Evolutionary conservation across 371 early-diverging fungal species (phyloP).

Genomic region (Haplosporangium sp.): DNA sequence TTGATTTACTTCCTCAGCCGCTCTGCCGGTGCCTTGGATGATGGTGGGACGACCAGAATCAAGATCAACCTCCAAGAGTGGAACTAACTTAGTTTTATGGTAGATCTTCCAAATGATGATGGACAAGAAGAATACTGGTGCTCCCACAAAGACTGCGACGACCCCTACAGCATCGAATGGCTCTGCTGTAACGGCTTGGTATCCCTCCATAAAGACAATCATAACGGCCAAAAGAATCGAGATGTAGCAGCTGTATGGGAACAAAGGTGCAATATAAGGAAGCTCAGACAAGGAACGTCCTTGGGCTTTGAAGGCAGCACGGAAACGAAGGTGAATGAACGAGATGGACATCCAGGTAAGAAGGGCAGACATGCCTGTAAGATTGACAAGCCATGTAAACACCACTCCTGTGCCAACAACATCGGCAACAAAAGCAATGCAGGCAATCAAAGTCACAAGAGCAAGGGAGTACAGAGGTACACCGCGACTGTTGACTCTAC

Average conservation of each 20-base stretch:
- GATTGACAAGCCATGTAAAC: slow-evolving; percentile 77
- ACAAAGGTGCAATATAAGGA: slow-evolving; percentile 79
- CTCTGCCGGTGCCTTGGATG: slow-evolving; percentile 14
- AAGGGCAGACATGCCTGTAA: slow-evolving; percentile 81
- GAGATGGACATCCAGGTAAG: slow-evolving; percentile 85
- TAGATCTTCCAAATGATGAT: slow-evolving; percentile 66
- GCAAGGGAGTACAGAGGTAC: slow-evolving; percentile 74
- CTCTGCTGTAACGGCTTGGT: slow-evolving; percentile 60
- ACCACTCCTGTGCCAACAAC: slow-evolving; percentile 73
- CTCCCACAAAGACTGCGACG: slow-evolving; percentile 65
- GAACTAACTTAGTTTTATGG: slow-evolving; percentile 64
- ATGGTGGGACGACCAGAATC: slow-evolving; percentile 63
- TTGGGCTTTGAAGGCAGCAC: slow-evolving; percentile 79
- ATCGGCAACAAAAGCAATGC: slow-evolving; percentile 70
- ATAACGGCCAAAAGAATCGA: slow-evolving; percentile 69
- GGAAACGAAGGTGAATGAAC: slow-evolving; percentile 87
- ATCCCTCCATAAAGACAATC: slow-evolving; percentile 76
- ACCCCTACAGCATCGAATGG: slow-evolving; percentile 59
- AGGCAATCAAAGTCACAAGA: slow-evolving; percentile 67
- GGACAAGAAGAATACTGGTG: slow-evolving; percentile 58
- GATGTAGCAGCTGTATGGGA: slow-evolving; percentile 74
- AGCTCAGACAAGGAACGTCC: slow-evolving; percentile 70
- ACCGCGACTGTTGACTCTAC: slow-evolving; percentile 68
- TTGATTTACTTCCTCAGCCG: slow-evolving; percentile 1
- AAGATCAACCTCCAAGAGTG: slow-evolving; percentile 68